These are phyloP conservation scores for Lactarius hatsudake DNA, from an alignment of 768 basidiomycete species.

Conservation along the genomic window DNA sequence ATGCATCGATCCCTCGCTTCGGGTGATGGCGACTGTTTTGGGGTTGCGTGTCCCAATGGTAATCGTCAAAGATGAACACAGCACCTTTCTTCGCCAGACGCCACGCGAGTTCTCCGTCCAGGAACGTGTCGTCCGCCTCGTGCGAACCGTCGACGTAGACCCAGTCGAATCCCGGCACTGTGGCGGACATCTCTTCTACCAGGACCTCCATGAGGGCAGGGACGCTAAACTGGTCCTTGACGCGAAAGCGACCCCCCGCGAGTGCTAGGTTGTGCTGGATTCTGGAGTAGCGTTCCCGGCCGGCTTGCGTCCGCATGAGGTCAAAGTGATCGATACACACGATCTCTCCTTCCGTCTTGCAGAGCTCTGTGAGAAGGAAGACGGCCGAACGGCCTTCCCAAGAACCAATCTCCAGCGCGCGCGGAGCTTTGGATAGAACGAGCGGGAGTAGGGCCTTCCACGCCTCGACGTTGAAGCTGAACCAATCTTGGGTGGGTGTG, in stretches of 20 bases:
- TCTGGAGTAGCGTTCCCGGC: conserved; percentile 43
- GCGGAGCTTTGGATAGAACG: conserved; percentile 40
- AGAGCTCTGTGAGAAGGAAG: conserved; percentile 50
- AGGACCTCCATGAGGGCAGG: conserved; percentile 49
- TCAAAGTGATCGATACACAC: conserved; percentile 62
- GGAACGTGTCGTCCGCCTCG: conserved; percentile 55
- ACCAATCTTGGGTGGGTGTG: conserved; percentile 57
- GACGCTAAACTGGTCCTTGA: conserved; percentile 52
- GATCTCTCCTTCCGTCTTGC: conserved; percentile 43
- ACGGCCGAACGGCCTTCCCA: conserved; percentile 65
- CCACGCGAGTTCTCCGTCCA: conserved; percentile 62
- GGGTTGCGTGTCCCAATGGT: conserved; percentile 50
- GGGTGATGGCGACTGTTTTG: conserved; percentile 52
- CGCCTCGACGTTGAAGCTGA: conserved; percentile 42
- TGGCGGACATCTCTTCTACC: conserved; percentile 41
- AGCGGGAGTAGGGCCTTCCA: conserved; percentile 46
- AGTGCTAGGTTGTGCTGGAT: conserved; percentile 47
- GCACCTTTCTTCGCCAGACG: conserved; percentile 50
- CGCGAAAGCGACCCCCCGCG: conserved; percentile 44
- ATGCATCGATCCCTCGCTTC: conserved; percentile 54
- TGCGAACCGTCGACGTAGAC: conserved; percentile 60
- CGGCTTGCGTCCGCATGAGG: conserved; percentile 46
- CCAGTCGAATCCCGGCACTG: conserved; percentile 51
- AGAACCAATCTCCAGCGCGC: conserved; percentile 56
- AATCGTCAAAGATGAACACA: conserved; percentile 57